Evolutionary conservation across 75 land plant species (phyloP), one percentile per base, ranked within the genome.

Genomic region (Pseudotsuga menziesii): DNA sequence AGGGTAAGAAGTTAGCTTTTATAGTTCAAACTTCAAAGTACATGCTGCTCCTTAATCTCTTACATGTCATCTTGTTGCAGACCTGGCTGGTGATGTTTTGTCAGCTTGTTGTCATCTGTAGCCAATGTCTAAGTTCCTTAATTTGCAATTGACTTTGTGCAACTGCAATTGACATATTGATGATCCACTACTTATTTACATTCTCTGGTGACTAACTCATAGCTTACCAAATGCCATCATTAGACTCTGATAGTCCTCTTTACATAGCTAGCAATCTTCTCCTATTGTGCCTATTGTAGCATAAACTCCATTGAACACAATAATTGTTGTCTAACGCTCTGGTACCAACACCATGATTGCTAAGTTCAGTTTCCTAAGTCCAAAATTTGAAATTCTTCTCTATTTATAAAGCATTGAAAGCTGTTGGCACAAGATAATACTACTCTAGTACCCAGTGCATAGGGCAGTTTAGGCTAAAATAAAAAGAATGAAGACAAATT

Each of bases 1-100:
- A 70, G 88, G 80, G 86, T 86, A 72, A 36, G 80, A 69, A 69
- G 12, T 15, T 69, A 19, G 72, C 3, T 69, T n/a, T 20, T 6
- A n/a, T 67, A 39, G 9, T n/a, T n/a, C n/a, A n/a, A n/a, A n/a
- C n/a, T 69, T n/a, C 3, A n/a, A 41, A 44, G 8, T 44, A 39
- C 20, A 57, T 57, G 16, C 16, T 57, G 4, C 20, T 3, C 5
- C 59, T 57, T 57, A 20, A 57, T 44, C 48, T 44, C 59, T 16
- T 57, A 57, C 16, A 57, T 57, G 20, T 20, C 59, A 9, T 57
- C 20, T 57, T 16, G 48, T 44, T 44, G 48, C 48, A 44, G 48
- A 44, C 59, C 3, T 69, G 69, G 36, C 69, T 64, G 72, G 48
- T 69, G 39, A 5, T 67, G 19, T 67, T 7, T 35, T 14, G 44